phyloP scores from a whole-genome alignment of 164 flowering plant species.

The Vitis amurensis region DNA sequence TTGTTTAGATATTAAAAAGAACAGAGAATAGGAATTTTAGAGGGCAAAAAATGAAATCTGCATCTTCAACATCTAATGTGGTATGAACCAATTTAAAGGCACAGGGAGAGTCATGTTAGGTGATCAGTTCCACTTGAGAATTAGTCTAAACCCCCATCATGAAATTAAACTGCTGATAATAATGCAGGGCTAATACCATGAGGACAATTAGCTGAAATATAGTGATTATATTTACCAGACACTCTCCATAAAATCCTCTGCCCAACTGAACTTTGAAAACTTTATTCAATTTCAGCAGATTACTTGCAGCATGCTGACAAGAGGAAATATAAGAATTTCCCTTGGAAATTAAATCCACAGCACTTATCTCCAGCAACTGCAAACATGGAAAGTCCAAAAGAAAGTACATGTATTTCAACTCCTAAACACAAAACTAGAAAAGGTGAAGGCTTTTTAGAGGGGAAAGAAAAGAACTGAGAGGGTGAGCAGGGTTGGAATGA shows the following conservation, averaged over 20 bases:
- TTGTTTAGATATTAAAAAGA: neutral
- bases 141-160: no score
- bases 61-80: no score
- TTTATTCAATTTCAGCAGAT: constrained; percentile 44
- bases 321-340: constrained; percentile 47
- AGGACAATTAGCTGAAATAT: neutral
- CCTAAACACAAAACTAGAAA: neutral
- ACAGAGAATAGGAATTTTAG: neutral
- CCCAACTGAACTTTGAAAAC: constrained; percentile 72
- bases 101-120: no score
- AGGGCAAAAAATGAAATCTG: no score
- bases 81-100: no score
- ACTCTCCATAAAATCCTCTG: constrained; percentile 87
- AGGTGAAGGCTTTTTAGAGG: neutral
- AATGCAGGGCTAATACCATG: neutral
- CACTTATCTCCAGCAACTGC: constrained; percentile 61
- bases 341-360: constrained; percentile 46
- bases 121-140: no score
- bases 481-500: no score
- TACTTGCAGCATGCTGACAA: constrained; percentile 56
- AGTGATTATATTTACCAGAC: constrained; percentile 61
- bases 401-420: constrained; percentile 14
- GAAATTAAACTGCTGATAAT: neutral
- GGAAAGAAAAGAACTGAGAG: neutral
- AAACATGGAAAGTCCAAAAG: neutral